phyloP scores from a whole-genome alignment of 805 yeast genomes.

The Wickerhamomyces strasburgensis region DNA sequence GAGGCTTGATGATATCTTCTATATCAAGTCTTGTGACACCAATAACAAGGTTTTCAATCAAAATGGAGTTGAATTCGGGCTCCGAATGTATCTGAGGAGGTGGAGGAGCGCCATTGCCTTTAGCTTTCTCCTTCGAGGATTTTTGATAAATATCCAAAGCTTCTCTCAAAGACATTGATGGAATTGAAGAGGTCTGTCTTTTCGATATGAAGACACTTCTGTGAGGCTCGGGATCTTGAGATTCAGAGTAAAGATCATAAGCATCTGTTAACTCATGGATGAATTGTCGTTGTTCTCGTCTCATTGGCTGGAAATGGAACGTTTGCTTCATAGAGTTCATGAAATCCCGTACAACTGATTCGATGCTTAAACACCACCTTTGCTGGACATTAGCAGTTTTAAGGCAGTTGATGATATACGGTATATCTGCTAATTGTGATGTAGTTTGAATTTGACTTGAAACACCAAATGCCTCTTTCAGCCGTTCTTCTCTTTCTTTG shows the following conservation, averaged over 20 bases:
- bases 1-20: slow-evolving; percentile 24
- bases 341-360: slow-evolving; percentile 45
- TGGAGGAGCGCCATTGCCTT: not conserved
- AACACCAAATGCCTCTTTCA: slow-evolving; percentile 59
- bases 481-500: slow-evolving; percentile 51
- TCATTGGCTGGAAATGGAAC: slow-evolving; percentile 72
- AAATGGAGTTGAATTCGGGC: slow-evolving; percentile 45
- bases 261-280: slow-evolving; percentile 62
- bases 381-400: slow-evolving; percentile 36
- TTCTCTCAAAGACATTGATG: slow-evolving; percentile 42
- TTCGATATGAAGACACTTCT: slow-evolving; percentile 62
- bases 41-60: slow-evolving; percentile 46
- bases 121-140: slow-evolving; percentile 26
- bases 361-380: slow-evolving; percentile 67
- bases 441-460: slow-evolving; percentile 4
- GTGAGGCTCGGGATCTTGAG: slow-evolving; percentile 79
- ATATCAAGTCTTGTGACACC: slow-evolving; percentile 41
- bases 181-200: slow-evolving; percentile 29
- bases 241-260: slow-evolving; percentile 56
- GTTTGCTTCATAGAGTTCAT: slow-evolving; percentile 36
- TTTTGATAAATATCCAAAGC: slow-evolving; percentile 34
- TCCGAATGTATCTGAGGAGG: slow-evolving; percentile 5
- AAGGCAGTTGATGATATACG: slow-evolving; percentile 21
- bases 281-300: slow-evolving; percentile 59
- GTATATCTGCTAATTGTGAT: slow-evolving; percentile 13